phyloP scores from a whole-genome alignment of 129 eudicot species.

The Ambrosia trifida region DNA sequence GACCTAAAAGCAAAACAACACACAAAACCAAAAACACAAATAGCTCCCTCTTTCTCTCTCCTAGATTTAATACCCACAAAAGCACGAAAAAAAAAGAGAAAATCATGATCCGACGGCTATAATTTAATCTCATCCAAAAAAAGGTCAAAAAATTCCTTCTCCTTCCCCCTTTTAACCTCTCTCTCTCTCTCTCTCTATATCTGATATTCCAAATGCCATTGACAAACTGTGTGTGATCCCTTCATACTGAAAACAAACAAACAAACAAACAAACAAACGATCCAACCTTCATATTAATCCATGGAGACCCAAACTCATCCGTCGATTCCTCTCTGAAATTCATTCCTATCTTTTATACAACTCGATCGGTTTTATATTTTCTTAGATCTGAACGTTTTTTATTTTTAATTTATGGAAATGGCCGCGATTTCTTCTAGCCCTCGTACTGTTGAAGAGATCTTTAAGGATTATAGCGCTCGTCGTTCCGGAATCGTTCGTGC shows the following conservation, averaged over 20 bases:
- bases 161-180: conserved; percentile 26
- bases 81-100: conserved; percentile 7
- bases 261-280: too few relatives aligned
- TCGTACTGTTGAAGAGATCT: conserved; percentile 88
- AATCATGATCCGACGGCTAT: conserved; percentile 32
- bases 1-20: background rate
- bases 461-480: conserved; percentile 72
- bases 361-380: conserved; percentile 23
- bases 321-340: conserved; percentile 20
- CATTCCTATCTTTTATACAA: background rate
- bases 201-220: conserved; percentile 10
- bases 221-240: conserved; percentile 20
- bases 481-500: conserved; percentile 75
- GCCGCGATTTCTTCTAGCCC: conserved; percentile 68
- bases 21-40: background rate
- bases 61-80: conserved; percentile 25
- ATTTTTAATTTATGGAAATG: conserved; percentile 46
- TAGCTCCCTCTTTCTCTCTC: background rate
- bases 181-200: background rate
- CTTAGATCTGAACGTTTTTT: conserved; percentile 26
- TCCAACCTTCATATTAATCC: conserved; percentile 18
- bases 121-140: conserved; percentile 20
- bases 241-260: conserved; percentile 19
- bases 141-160: conserved; percentile 20
- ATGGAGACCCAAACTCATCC: conserved; percentile 25